These are phyloP conservation scores for Diplogelasinospora grovesii DNA, from an alignment of 495 filamentous ascomycete species.

Conservation along the genomic window DNA sequence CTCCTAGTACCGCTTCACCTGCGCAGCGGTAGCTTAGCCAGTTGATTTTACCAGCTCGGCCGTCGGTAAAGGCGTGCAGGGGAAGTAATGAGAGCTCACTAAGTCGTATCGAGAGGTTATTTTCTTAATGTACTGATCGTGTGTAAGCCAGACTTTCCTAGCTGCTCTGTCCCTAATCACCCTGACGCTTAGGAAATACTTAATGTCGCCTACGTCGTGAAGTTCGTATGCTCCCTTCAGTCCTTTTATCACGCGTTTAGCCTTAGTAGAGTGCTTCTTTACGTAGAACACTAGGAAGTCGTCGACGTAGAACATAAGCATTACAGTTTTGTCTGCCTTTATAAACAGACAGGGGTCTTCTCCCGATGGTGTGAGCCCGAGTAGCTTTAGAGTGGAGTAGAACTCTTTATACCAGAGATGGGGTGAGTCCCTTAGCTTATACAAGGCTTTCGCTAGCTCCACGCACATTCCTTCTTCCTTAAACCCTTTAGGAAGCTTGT, in stretches of 20 bases:
- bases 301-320: neutral
- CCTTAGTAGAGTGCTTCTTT: neutral
- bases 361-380: neutral
- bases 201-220: neutral
- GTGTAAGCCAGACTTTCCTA: neutral
- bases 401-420: neutral
- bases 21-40: neutral
- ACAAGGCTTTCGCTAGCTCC: neutral
- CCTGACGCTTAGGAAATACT: neutral
- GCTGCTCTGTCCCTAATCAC: neutral
- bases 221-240: neutral
- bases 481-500: neutral
- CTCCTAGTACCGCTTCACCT: neutral
- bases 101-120: neutral
- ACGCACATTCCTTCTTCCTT: neutral
- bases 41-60: neutral
- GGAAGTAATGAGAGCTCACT: neutral
- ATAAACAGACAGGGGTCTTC: neutral
- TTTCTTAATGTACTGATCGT: neutral
- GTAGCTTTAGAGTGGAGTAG: neutral
- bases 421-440: neutral
- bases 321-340: neutral
- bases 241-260: neutral
- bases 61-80: neutral
- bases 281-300: neutral